Conservation (phyloP, 257 asterid species). For the Phtheirospermum japonicum region DNA sequence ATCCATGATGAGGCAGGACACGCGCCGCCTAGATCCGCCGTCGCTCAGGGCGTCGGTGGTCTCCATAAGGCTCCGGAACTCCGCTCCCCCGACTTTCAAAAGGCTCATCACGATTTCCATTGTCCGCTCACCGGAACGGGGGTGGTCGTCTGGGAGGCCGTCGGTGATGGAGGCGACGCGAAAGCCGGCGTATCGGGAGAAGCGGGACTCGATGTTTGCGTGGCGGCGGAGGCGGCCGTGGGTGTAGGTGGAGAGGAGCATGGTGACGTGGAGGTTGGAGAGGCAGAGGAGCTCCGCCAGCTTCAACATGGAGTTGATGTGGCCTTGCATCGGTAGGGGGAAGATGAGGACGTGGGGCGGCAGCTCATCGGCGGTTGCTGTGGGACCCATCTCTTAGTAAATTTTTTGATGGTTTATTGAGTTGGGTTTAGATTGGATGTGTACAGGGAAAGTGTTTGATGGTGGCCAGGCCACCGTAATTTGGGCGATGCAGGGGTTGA, state of each 20-base stretch:
- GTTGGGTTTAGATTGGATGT: no score
- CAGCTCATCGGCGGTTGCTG: slow-evolving; percentile 18
- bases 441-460: background rate
- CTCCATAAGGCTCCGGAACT: slow-evolving; percentile 41
- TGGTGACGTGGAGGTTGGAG: slow-evolving; percentile 49
- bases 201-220: slow-evolving; percentile 38
- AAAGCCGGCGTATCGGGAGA: slow-evolving; percentile 43
- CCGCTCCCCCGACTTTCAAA: slow-evolving; percentile 36
- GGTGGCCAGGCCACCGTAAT: no score
- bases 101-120: slow-evolving; percentile 44
- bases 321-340: slow-evolving; percentile 73
- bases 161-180: slow-evolving; percentile 43
- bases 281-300: slow-evolving; percentile 61
- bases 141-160: slow-evolving; percentile 56
- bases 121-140: slow-evolving; percentile 43
- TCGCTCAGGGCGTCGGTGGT: slow-evolving; percentile 31
- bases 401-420: background rate
- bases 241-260: slow-evolving; percentile 47
- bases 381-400: slow-evolving; percentile 12
- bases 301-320: slow-evolving; percentile 61
- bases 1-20: slow-evolving; percentile 55
- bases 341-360: slow-evolving; percentile 68
- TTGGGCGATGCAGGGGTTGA: no score
- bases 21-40: slow-evolving; percentile 35
- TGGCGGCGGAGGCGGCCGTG: slow-evolving; percentile 48